A percentile compares a stretch with the other conserved stretches of the same genome.
These are phyloP conservation scores for Calonectria leucothoes DNA, from an alignment of 2,329 filamentous ascomycete genomes.

Conservation along the genomic window DNA sequence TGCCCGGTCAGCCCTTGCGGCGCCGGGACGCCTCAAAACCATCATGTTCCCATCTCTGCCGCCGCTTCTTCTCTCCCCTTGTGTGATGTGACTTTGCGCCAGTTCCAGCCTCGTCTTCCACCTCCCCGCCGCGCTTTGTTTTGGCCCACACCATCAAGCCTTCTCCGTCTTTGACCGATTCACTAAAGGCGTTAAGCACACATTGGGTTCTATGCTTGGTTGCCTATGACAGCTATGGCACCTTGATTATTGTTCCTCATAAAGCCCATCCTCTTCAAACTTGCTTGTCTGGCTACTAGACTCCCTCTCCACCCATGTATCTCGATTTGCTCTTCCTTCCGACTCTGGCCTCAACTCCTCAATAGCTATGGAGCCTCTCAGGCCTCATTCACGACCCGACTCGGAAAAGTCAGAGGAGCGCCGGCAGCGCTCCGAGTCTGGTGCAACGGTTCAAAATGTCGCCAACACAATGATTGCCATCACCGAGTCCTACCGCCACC, in stretches of 20 bases:
- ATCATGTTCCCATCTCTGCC: constrained; percentile 8
- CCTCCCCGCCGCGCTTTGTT: constrained; percentile 10
- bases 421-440: constrained; percentile 28
- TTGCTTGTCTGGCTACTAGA: background rate
- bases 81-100: constrained; percentile 6
- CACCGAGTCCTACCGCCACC: constrained; percentile 41
- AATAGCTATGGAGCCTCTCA: constrained; percentile 36
- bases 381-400: constrained; percentile 28
- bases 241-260: background rate
- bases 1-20: constrained; percentile 14
- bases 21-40: constrained; percentile 17
- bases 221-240: constrained; percentile 3
- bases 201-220: constrained; percentile 3
- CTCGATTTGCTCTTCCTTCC: constrained; percentile 12
- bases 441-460: constrained; percentile 34
- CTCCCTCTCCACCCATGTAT: background rate
- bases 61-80: background rate
- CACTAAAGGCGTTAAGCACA: constrained; percentile 11
- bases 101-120: background rate
- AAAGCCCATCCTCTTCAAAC: background rate
- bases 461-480: constrained; percentile 41
- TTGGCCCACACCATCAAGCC: background rate
- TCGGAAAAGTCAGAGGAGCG: constrained; percentile 37
- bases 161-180: constrained; percentile 19
- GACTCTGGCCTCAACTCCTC: constrained; percentile 21